phyloP scores from a whole-genome alignment of 2,329 filamentous ascomycete species.

The Fusarium tjaetaba region DNA sequence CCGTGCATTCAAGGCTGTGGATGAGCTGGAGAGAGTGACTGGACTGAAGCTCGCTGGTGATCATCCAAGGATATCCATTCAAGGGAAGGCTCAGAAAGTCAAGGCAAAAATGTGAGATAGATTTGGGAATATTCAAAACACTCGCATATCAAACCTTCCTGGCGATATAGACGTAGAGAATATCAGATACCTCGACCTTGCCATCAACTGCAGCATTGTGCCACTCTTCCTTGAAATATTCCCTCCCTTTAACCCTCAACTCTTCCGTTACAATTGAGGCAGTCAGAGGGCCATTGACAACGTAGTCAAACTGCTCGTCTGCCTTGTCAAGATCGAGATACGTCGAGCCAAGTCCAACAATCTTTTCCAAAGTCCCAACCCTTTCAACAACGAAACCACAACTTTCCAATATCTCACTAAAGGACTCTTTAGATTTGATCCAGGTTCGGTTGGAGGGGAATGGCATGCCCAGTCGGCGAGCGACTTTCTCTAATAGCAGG shows the following conservation, averaged over 20 bases:
- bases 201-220: slow-evolving; percentile 43
- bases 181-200: slow-evolving; percentile 43
- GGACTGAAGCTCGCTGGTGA: slow-evolving; percentile 70
- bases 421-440: slow-evolving; percentile 45
- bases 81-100: slow-evolving; percentile 47
- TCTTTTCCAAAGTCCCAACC: slow-evolving; percentile 40
- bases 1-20: slow-evolving; percentile 81
- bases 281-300: slow-evolving; percentile 36
- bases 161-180: slow-evolving; percentile 47
- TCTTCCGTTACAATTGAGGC: slow-evolving; percentile 30
- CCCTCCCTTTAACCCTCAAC: slow-evolving; percentile 37
- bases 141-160: slow-evolving; percentile 16
- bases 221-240: slow-evolving; percentile 47
- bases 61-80: slow-evolving; percentile 61
- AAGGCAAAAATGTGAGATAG: slow-evolving; percentile 56
- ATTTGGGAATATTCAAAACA: no score
- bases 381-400: slow-evolving; percentile 44
- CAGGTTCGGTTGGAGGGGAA: slow-evolving; percentile 46
- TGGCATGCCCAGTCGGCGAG: slow-evolving; percentile 32
- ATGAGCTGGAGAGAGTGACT: slow-evolving; percentile 78
- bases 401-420: slow-evolving; percentile 40
- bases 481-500: slow-evolving; percentile 43
- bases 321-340: slow-evolving; percentile 41
- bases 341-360: slow-evolving; percentile 35
- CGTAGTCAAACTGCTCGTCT: slow-evolving; percentile 44